A percentile compares a stretch with the other conserved stretches of the same genome.
These are phyloP conservation scores for Globisporangium viniferum DNA, from an alignment of 352 stramenopile species.

Conservation along the genomic window DNA sequence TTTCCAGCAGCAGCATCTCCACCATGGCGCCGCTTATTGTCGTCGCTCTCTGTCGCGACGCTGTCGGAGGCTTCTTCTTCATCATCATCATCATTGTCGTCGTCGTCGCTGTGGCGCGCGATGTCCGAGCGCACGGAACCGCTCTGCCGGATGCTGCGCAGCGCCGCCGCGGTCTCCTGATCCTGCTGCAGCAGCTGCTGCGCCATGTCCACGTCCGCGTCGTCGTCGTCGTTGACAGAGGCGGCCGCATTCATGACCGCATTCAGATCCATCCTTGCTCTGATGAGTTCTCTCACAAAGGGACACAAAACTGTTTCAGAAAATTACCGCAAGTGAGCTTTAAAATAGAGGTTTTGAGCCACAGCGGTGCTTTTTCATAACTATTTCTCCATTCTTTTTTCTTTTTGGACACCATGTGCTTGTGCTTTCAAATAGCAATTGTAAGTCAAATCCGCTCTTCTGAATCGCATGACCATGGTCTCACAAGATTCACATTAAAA, in stretches of 20 bases:
- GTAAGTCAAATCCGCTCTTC: neutral
- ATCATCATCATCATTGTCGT: neutral
- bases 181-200: neutral
- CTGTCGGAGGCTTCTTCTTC: too few species aligned
- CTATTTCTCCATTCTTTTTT: neutral
- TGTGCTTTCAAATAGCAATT: neutral
- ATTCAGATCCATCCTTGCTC: constrained; percentile 2
- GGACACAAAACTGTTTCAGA: neutral
- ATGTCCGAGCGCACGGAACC: neutral
- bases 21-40: neutral
- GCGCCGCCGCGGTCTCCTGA: constrained; percentile 2
- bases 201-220: neutral
- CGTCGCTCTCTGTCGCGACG: neutral
- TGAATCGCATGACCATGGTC: neutral
- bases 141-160: constrained; percentile 8
- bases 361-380: neutral
- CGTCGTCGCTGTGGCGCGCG: neutral
- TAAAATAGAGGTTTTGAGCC: neutral
- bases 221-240: neutral
- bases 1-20: neutral
- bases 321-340: too few species aligned
- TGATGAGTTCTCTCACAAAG: neutral
- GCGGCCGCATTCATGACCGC: constrained; percentile 2
- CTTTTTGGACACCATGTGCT: neutral
- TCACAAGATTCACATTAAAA: too few species aligned